Base-by-base conservation (phyloP, 768 basidiomycete genomes). In the Leccinellum luteum region DNA sequence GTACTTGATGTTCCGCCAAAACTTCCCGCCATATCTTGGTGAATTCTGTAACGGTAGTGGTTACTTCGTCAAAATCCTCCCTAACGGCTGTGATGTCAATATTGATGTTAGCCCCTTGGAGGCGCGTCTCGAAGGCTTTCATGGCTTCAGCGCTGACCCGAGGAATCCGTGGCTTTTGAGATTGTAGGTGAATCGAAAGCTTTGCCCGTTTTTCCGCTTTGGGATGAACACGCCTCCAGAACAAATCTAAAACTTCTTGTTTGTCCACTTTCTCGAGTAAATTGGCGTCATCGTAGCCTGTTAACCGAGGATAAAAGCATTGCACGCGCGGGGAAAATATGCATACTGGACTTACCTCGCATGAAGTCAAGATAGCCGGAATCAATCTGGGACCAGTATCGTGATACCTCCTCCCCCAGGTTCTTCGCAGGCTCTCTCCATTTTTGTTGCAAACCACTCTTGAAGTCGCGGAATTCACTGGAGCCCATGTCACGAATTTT, bases 391-490 rank as follows among this genome's bases (percentile, higher is more conserved):
- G 67, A 63, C 77, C 88, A 86, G 66, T 86, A 92, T 60, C 79
- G 77, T n/a, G 75, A 73, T 3, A 79, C 75, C 75, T 99, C 97
- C 67, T 96, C 90, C 8, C 76, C 76, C 50, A 98, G 72, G 69
- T 97, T 98, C 81, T 98, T 98, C 65, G 86, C 79, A 34, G 84
- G 87, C 69, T 98, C 94, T 57, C 84, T 75, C 86, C 90, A 91
- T 65, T 86, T 88, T 68, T 85, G 85, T 69, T 89, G 84, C 59
- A 98, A 72, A 21, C 90, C 84, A 43, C 71, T 75, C 73, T 87
- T 89, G 68, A 98, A 92, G 64, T 89, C 85, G 21, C 79, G 74
- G 66, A 98, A 94, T 63, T 90, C 86, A 27, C 79, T 86, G 6
- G 81, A 77, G 6, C 71, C 70, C 89, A 98, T 91, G 6, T 77